Evolutionary conservation across 768 basidiomycete species (phyloP).

Genomic region (Gyrodon lividus): DNA sequence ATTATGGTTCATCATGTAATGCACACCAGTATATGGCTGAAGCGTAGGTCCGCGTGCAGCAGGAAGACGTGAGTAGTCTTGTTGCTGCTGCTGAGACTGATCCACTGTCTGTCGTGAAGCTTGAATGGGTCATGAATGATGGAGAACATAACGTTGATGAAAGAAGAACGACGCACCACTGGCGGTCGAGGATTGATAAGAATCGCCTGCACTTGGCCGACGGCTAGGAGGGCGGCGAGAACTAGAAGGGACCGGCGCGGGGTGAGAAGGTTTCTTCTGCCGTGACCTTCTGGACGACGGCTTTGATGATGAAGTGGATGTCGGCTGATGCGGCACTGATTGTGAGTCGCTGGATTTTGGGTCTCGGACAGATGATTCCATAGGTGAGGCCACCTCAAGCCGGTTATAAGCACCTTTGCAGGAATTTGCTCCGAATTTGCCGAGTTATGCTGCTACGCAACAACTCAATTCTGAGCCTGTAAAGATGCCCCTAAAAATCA

Average conservation of each 20-base stretch:
- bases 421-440: slow-evolving; percentile 33
- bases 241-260: slow-evolving; percentile 20
- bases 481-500: slow-evolving; percentile 4
- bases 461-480: slow-evolving; percentile 9
- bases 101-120: slow-evolving; percentile 17
- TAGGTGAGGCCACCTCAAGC: slow-evolving; percentile 30
- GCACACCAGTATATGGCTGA: slow-evolving; percentile 56
- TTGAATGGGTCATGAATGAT: slow-evolving; percentile 12
- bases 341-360: slow-evolving; percentile 39
- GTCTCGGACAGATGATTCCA: slow-evolving; percentile 53
- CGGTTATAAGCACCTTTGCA: slow-evolving; percentile 21
- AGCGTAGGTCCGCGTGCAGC: slow-evolving; percentile 42
- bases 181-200: slow-evolving; percentile 8
- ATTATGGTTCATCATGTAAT: slow-evolving; percentile 66
- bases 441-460: slow-evolving; percentile 23
- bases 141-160: neutral
- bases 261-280: slow-evolving; percentile 42
- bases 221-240: slow-evolving; percentile 28
- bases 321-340: slow-evolving; percentile 42
- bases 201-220: slow-evolving; percentile 26
- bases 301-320: slow-evolving; percentile 34
- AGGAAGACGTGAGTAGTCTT: slow-evolving; percentile 32
- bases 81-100: slow-evolving; percentile 16
- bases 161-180: slow-evolving; percentile 18
- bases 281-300: slow-evolving; percentile 47